These are phyloP conservation scores for Ustulina deusta DNA, from an alignment of 2,329 filamentous ascomycete genomes.

Conservation along the genomic window DNA sequence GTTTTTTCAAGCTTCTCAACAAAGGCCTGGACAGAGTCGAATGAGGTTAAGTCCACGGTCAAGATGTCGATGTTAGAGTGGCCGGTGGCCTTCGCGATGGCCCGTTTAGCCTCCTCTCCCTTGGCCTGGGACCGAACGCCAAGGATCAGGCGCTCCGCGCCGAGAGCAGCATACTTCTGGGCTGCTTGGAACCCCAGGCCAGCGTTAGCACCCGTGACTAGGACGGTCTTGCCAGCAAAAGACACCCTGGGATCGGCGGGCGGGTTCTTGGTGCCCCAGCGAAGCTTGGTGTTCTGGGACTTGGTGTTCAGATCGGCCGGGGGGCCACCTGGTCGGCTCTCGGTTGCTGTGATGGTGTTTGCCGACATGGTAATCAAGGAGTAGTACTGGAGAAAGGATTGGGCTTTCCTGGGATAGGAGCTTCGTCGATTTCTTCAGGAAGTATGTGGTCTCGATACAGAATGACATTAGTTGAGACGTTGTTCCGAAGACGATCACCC, in stretches of 20 bases:
- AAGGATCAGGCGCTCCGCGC: slow-evolving; percentile 23
- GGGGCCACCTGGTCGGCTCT: slow-evolving; percentile 8
- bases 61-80: slow-evolving; percentile 5
- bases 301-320: slow-evolving; percentile 17
- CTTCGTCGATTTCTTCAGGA: too few relatives aligned
- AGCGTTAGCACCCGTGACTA: slow-evolving; percentile 33
- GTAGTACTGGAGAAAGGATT: too few relatives aligned
- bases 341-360: slow-evolving; percentile 15
- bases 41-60: slow-evolving; percentile 24
- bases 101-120: slow-evolving; percentile 23
- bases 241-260: slow-evolving; percentile 15
- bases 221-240: slow-evolving; percentile 25
- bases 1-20: slow-evolving; percentile 3
- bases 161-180: slow-evolving; percentile 27
- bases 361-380: background rate
- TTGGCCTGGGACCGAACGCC: slow-evolving; percentile 25
- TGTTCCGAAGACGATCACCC: too few relatives aligned
- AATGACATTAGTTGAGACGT: too few relatives aligned
- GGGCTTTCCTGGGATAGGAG: too few relatives aligned
- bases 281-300: slow-evolving; percentile 6
- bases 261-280: slow-evolving; percentile 17
- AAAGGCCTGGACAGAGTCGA: slow-evolving; percentile 37
- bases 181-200: slow-evolving; percentile 28
- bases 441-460: too few relatives aligned
- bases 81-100: slow-evolving; percentile 12